Percentiles rank a stretch among this genome's conserved stretches.
Conservation (phyloP, 805 yeast genomes). For the Saturnispora silvae region DNA sequence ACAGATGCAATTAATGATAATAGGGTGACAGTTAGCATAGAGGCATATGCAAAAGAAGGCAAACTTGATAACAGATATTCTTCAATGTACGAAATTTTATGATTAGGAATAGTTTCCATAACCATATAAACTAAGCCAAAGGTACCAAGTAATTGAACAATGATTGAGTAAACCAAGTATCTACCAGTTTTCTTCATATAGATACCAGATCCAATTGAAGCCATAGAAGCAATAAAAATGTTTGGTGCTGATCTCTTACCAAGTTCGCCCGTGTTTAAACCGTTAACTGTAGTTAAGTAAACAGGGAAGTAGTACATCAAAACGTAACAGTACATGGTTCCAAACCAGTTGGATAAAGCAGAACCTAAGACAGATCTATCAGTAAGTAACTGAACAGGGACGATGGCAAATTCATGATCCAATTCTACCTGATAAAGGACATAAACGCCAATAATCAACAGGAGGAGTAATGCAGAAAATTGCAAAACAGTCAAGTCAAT, state of each 20-base stretch:
- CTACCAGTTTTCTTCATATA: conserved; percentile 57
- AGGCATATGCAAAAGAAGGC: conserved; percentile 47
- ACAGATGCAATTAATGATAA: conserved; percentile 64
- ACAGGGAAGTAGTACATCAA: conserved; percentile 53
- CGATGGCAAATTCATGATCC: conserved; percentile 39
- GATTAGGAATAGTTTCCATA: conserved; percentile 17
- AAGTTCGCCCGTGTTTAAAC: conserved; percentile 41
- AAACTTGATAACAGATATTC: conserved; percentile 35
- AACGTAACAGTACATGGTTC: conserved; percentile 36
- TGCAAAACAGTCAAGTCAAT: background rate
- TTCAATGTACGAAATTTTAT: conserved; percentile 21
- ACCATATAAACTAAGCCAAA: conserved; percentile 31
- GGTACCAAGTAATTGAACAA: conserved; percentile 32
- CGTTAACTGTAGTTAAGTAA: conserved; percentile 45
- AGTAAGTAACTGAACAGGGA: conserved; percentile 46
- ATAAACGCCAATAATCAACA: conserved; percentile 9
- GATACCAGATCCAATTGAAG: conserved; percentile 53
- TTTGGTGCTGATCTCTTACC: conserved; percentile 54
- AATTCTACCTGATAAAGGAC: conserved; percentile 15
- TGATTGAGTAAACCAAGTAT: conserved; percentile 38
- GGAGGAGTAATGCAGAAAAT: background rate
- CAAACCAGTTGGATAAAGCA: conserved; percentile 53
- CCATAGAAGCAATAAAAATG: conserved; percentile 45
- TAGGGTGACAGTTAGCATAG: conserved; percentile 54
- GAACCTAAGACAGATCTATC: conserved; percentile 54